Evolutionary conservation across 257 asterid genomes (phyloP), one percentile per base, ranked within the genome.

Genomic region (Ocimum tenuiflorum): DNA sequence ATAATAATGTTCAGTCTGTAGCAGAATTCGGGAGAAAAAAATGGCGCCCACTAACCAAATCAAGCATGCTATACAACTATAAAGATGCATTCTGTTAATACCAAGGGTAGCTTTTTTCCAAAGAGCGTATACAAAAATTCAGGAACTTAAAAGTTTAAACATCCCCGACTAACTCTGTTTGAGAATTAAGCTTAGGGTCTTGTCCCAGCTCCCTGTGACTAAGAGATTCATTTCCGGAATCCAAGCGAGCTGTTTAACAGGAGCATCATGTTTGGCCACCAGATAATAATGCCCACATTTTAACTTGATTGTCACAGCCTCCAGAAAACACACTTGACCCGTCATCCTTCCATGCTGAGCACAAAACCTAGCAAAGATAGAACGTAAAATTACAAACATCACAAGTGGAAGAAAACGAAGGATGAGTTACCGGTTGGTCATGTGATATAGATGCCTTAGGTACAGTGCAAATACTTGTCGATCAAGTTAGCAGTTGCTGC

Each of bases 251-350:
- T 94, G 92, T 80, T 74, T 88, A 73, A 94, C 75, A n/a, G 99
- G 95, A 80, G 90, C 85, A 78, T 94, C 97, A 56, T 94, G 99
- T 81, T 69, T 81, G 91, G 55, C 84, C 91, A 45, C 94, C 94
- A 65, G 94, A 77, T 63, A 75, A 75, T 63, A 94, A 72, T 20
- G 91, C 95, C 99, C 99, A 94, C 99, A 94, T 94, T 73, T 90
- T 94, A 52, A 85, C 97, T 81, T 88, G 97, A 73, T 94, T 94
- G 82, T 94, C 99, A 78, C 99, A 94, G 70, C 99, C 96, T 63
- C 99, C 99, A 72, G 99, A 84, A 81, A 94, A 94, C 58, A 94
- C 88, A 72, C 97, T 83, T 13, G 95, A 76, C 43, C 99, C 99
- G 71, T 94, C 99, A 77, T 94, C 96, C 79, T 94, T 94, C 97